A percentile compares a stretch with the other conserved stretches of the same genome.
phyloP scores from a whole-genome alignment of 352 stramenopile genomes.

The Lagenidium sp. region DNA sequence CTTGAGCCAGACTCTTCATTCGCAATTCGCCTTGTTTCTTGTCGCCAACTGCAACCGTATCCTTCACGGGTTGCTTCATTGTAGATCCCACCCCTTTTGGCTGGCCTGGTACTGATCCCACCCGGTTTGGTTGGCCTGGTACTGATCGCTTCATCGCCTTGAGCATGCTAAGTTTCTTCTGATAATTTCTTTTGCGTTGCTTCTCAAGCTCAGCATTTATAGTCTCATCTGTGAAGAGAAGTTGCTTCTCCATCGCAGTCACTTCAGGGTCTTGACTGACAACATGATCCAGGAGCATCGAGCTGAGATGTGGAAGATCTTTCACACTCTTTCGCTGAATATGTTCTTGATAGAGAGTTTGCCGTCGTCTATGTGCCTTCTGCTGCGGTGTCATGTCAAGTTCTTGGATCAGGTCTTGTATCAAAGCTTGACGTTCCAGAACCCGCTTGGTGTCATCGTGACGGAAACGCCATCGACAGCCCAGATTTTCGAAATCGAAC shows the following conservation, averaged over 20 bases:
- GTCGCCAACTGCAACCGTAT: too few relatives aligned
- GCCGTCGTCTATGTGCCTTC: constrained; percentile 23
- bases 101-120: not conserved
- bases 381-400: constrained; percentile 37
- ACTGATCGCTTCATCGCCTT: constrained; percentile 1
- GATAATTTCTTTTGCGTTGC: constrained; percentile 6
- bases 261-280: constrained; percentile 57
- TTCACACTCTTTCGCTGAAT: constrained; percentile 33
- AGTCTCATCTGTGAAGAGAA: constrained; percentile 4
- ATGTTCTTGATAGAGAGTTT: constrained; percentile 41
- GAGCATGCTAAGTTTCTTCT: constrained; percentile 17
- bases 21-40: constrained; percentile 9
- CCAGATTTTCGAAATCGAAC: constrained; percentile 51
- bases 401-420: constrained; percentile 29
- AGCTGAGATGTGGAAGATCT: constrained; percentile 33
- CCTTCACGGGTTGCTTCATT: too few relatives aligned
- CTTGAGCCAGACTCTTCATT: constrained; percentile 40
- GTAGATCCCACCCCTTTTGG: too few relatives aligned
- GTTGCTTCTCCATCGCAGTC: constrained; percentile 18
- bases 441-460: constrained; percentile 44
- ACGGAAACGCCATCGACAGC: constrained; percentile 39
- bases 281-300: constrained; percentile 57
- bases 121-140: not conserved
- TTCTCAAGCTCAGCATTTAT: constrained; percentile 12
- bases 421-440: constrained; percentile 25